Evolutionary conservation across 257 asterid species (phyloP), one percentile per base, ranked within the genome.

Genomic region (Ballota nigra): DNA sequence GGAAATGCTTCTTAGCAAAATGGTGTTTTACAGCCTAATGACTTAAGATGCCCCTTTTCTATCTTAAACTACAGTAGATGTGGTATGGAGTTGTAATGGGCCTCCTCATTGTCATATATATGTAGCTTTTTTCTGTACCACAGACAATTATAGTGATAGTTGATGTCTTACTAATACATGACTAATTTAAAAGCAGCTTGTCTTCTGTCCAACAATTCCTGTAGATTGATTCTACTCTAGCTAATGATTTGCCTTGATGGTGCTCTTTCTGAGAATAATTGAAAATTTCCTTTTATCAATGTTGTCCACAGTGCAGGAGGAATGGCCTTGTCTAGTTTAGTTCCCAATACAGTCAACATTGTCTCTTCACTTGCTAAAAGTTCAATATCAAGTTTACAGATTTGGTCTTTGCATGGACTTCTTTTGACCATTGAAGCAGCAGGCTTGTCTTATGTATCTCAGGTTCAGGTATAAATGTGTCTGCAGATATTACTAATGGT

Each of bases 371-470:
- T 88, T 74, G 91, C 96, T 82, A 95, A 81, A 85, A 89, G 91
- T 74, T 75, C 97, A 70, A 72, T 79, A 77, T 83, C 95, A 75
- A 79, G 89, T 78, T 80, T 92, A 79, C 95, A 83, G 84, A 84
- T 89, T 77, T 95, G 99, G 99, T 85, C 97, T 71, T 87, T 95
- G 93, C 98, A 95, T 87, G 98, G 98, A 59, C 98, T 95, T 82
- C 92, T 95, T 81, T 85, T 95, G 91, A 95, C 99, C 64, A 85
- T 95, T 76, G 99, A 95, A 83, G 96, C 99, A 43, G 96, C 99
- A 74, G 99, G 98, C 75, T 82, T 95, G 85, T 86, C 98, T 72
- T 95, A 86, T 77, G 95, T 88, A 63, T 86, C 98, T 80, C 97
- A 95, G 63, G 98, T 92, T 81, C 99, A 95, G 99, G 99, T 95